These are phyloP conservation scores for Didymella pomorum DNA, from an alignment of 2,329 filamentous ascomycete species.

Conservation along the genomic window DNA sequence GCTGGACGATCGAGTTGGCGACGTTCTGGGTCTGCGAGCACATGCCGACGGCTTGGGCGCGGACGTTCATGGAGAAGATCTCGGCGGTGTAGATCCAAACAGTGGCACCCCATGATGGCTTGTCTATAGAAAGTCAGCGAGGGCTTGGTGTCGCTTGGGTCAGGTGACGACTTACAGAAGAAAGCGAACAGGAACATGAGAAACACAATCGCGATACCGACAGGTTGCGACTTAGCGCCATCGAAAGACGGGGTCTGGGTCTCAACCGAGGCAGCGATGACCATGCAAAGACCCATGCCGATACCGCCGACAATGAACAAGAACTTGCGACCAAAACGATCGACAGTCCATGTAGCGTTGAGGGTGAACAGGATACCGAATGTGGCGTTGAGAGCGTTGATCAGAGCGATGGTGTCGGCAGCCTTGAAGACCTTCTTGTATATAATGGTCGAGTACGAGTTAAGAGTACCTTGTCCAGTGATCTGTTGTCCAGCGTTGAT, in stretches of 20 bases:
- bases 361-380: conserved; percentile 77
- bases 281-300: conserved; percentile 75
- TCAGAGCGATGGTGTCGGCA: conserved; percentile 67
- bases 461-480: conserved; percentile 75
- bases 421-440: conserved; percentile 74
- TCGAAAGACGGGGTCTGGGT: conserved; percentile 64
- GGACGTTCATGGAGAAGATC: conserved; percentile 76
- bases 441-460: conserved; percentile 76
- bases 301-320: conserved; percentile 72
- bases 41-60: conserved; percentile 75
- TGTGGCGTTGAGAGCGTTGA: conserved; percentile 78
- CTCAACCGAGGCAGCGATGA: conserved; percentile 67
- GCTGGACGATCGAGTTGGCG: conserved; percentile 72
- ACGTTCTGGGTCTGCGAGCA: conserved; percentile 65
- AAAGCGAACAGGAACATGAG: conserved; percentile 71
- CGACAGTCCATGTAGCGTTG: conserved; percentile 76
- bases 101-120: conserved; percentile 73
- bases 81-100: conserved; percentile 77
- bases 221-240: conserved; percentile 64
- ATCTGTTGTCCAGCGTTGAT: conserved; percentile 77
- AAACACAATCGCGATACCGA: conserved; percentile 74
- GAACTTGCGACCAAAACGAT: conserved; percentile 74
- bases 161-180: conserved; percentile 58
- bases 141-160: background rate
- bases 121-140: conserved; percentile 57